These are phyloP conservation scores for Pterula multifida DNA, from an alignment of 1,284 basidiomycete genomes.

Conservation along the genomic window DNA sequence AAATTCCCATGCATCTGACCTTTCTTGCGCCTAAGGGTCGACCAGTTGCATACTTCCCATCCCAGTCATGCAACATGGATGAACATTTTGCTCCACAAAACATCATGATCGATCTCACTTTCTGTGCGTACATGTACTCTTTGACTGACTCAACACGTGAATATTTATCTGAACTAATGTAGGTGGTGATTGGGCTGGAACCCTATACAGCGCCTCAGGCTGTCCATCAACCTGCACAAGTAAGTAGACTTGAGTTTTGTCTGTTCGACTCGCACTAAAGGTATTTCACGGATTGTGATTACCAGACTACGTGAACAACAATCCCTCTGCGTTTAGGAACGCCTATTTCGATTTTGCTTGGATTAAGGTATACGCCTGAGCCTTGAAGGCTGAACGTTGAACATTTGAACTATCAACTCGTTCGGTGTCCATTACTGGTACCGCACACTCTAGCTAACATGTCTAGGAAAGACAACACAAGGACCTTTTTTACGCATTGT, in stretches of 20 bases:
- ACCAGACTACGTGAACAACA: slow-evolving; percentile 47
- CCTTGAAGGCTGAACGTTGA: too few species aligned
- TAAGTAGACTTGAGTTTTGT: slow-evolving; percentile 16
- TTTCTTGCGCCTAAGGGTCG: slow-evolving; percentile 18
- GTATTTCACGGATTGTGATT: not conserved
- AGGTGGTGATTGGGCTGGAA: slow-evolving; percentile 52
- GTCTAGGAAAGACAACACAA: too few species aligned
- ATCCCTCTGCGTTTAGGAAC: slow-evolving; percentile 48
- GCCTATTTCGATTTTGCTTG: slow-evolving; percentile 59
- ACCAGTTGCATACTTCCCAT: slow-evolving; percentile 45
- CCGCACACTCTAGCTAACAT: too few species aligned
- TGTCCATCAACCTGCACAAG: slow-evolving; percentile 41
- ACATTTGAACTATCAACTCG: too few species aligned
- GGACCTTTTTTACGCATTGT: too few species aligned
- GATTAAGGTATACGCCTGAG: slow-evolving; percentile 24
- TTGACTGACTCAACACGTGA: slow-evolving; percentile 12
- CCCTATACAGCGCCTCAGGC: slow-evolving; percentile 29
- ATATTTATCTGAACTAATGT: not conserved
- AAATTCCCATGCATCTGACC: not conserved
- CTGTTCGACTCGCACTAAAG: too few species aligned
- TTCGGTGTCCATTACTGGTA: too few species aligned
- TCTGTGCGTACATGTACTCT: slow-evolving; percentile 26
- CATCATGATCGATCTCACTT: slow-evolving; percentile 46
- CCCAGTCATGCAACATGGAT: slow-evolving; percentile 34
- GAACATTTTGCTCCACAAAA: slow-evolving; percentile 43